phyloP scores from a whole-genome alignment of 768 basidiomycete species.

The Grammothele lineata region DNA sequence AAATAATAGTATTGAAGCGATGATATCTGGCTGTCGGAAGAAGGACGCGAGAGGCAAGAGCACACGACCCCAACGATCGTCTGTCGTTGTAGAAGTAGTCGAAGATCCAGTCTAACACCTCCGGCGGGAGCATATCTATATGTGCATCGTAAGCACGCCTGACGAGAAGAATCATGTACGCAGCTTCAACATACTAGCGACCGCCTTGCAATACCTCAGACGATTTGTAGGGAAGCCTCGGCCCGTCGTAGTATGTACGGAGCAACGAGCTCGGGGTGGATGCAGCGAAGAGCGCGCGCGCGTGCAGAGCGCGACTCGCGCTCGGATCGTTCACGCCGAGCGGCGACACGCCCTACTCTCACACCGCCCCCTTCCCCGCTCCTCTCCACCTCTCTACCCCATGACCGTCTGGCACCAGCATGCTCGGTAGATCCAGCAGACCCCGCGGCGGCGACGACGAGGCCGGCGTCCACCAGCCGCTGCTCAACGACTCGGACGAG shows the following conservation, averaged over 20 bases:
- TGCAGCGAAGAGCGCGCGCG: neutral
- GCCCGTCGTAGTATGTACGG: too few relatives aligned
- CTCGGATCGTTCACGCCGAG: too few relatives aligned
- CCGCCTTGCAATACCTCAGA: too few relatives aligned
- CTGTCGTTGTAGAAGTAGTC: conserved; percentile 18
- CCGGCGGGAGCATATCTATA: conserved; percentile 10
- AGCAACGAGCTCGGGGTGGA: too few relatives aligned
- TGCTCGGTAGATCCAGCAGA: conserved; percentile 22
- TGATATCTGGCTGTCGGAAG: conserved; percentile 14
- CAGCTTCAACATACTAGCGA: too few relatives aligned
- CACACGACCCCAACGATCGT: conserved; percentile 10
- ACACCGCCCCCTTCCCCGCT: neutral
- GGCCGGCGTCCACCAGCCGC: conserved; percentile 45
- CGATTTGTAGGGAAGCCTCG: too few relatives aligned
- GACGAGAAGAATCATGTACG: neutral
- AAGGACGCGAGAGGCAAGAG: conserved; percentile 9
- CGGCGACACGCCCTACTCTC: neutral
- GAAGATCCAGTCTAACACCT: conserved; percentile 17
- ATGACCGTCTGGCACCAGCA: conserved; percentile 11
- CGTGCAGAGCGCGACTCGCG: too few relatives aligned
- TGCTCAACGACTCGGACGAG: conserved; percentile 47
- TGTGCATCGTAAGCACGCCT: neutral
- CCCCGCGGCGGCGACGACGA: conserved; percentile 30
- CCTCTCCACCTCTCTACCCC: neutral
- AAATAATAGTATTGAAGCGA: conserved; percentile 3